These are phyloP conservation scores for Salvia miltiorrhiza DNA, from an alignment of 257 asterid genomes.

Conservation along the genomic window DNA sequence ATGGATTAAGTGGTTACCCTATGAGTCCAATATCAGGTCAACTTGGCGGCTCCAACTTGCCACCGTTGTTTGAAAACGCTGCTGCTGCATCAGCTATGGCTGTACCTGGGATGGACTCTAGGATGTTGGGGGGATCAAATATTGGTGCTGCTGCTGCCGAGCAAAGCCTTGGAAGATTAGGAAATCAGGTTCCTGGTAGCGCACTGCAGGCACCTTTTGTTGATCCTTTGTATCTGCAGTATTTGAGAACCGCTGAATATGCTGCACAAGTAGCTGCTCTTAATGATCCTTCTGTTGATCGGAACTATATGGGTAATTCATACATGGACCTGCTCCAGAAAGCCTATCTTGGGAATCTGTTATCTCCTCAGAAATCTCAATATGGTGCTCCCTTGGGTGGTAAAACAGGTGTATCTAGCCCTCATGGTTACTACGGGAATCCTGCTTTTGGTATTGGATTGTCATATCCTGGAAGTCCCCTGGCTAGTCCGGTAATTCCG, in stretches of 20 bases:
- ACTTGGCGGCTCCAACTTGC: slow-evolving; percentile 64
- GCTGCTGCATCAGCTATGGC: slow-evolving; percentile 88
- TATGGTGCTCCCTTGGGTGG: slow-evolving; percentile 61
- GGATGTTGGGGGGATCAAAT: slow-evolving; percentile 71
- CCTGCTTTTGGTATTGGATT: slow-evolving; percentile 69
- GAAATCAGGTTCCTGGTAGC: slow-evolving; percentile 60
- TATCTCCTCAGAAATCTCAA: slow-evolving; percentile 79
- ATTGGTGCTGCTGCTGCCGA: slow-evolving; percentile 55
- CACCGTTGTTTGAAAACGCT: slow-evolving; percentile 96
- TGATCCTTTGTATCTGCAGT: slow-evolving; percentile 84
- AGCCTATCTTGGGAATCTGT: slow-evolving; percentile 67
- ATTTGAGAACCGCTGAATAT: slow-evolving; percentile 74
- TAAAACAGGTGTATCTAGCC: slow-evolving; percentile 50
- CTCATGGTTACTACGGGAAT: slow-evolving; percentile 80
- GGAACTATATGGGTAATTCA: slow-evolving; percentile 62
- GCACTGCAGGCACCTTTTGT: slow-evolving; percentile 50
- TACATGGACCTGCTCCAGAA: slow-evolving; percentile 83
- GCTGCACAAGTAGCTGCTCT: slow-evolving; percentile 75
- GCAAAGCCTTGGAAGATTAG: slow-evolving; percentile 57
- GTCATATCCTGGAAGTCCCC: slow-evolving; percentile 82
- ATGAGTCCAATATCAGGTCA: slow-evolving; percentile 71
- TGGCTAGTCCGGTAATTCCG: slow-evolving; percentile 60
- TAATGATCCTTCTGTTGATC: slow-evolving; percentile 66
- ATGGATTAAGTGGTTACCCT: slow-evolving; percentile 69
- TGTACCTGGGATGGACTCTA: slow-evolving; percentile 76